phyloP scores from a whole-genome alignment of 2,329 filamentous ascomycete species.

The Diaporthe caulivora region DNA sequence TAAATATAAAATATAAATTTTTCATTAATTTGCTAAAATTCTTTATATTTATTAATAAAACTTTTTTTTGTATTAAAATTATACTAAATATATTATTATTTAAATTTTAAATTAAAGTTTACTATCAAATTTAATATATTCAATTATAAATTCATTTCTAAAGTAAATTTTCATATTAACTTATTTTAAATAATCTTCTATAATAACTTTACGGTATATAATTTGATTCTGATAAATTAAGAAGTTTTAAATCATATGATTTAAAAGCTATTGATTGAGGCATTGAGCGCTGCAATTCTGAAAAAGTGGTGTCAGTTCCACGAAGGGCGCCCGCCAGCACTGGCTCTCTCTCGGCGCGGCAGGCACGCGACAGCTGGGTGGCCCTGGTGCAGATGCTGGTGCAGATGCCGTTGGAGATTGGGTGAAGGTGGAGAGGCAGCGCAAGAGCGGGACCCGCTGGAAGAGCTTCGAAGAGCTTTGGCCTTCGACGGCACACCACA shows the following conservation, averaged over 20 bases:
- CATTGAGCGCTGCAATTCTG: background rate
- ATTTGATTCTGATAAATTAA: too few relatives aligned
- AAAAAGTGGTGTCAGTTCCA: background rate
- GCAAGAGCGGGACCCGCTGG: slow-evolving; percentile 10
- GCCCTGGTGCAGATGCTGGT: background rate
- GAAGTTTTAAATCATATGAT: background rate
- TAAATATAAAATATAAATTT: background rate
- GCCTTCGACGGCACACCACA: background rate
- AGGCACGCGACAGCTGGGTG: slow-evolving; percentile 22
- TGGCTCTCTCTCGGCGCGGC: background rate
- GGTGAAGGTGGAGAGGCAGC: background rate
- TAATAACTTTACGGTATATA: too few relatives aligned
- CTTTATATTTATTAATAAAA: background rate
- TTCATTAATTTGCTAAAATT: background rate
- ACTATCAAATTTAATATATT: background rate
- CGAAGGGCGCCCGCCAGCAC: too few relatives aligned
- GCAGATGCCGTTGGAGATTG: background rate
- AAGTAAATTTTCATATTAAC: too few relatives aligned
- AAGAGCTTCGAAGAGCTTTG: slow-evolving; percentile 29
- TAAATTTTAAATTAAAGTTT: background rate
- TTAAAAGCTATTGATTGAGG: background rate
- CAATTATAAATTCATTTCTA: background rate
- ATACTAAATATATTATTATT: background rate
- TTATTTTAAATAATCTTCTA: too few relatives aligned
- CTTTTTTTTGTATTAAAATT: background rate